These are phyloP conservation scores for Cyberlindnera mississippiensis DNA, from an alignment of 805 yeast genomes.

Conservation along the genomic window DNA sequence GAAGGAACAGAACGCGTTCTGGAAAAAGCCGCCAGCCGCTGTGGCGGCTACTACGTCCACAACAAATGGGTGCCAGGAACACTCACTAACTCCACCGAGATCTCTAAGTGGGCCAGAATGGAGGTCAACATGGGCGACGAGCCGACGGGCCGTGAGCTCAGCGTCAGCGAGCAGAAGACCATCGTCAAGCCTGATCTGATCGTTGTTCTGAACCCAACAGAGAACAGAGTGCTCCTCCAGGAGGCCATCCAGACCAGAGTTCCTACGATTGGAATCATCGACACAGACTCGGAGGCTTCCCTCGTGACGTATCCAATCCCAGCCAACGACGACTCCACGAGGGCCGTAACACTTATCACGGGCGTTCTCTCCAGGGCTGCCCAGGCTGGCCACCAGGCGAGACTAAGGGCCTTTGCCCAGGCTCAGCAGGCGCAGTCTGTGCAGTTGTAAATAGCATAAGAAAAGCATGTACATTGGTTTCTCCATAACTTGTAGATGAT, in stretches of 20 bases:
- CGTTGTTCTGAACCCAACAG: slow-evolving; percentile 82
- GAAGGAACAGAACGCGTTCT: slow-evolving; percentile 73
- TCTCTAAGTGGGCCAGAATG: slow-evolving; percentile 57
- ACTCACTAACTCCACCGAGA: slow-evolving; percentile 76
- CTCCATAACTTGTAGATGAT: too few relatives aligned
- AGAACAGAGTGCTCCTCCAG: slow-evolving; percentile 70
- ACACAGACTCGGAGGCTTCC: slow-evolving; percentile 89
- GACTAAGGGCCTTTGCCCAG: slow-evolving; percentile 17
- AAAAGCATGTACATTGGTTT: too few relatives aligned
- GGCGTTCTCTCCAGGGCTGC: slow-evolving; percentile 89
- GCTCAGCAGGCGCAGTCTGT: not conserved
- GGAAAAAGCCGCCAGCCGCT: slow-evolving; percentile 72
- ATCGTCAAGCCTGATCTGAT: slow-evolving; percentile 86
- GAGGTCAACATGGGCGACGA: slow-evolving; percentile 75
- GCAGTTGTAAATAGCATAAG: not conserved
- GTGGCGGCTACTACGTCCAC: slow-evolving; percentile 76
- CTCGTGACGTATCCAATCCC: slow-evolving; percentile 93
- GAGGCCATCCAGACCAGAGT: slow-evolving; percentile 82
- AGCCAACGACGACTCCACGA: slow-evolving; percentile 86
- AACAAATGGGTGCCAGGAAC: slow-evolving; percentile 95
- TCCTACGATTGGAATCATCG: slow-evolving; percentile 92
- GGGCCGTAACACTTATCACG: slow-evolving; percentile 73
- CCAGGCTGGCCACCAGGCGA: slow-evolving; percentile 57
- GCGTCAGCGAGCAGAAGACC: slow-evolving; percentile 43
- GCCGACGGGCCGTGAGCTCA: slow-evolving; percentile 57